Evolutionary conservation across 1,284 basidiomycete species (phyloP), one percentile per base, ranked within the genome.

Genomic region (Apiotrichum gamsii): DNA sequence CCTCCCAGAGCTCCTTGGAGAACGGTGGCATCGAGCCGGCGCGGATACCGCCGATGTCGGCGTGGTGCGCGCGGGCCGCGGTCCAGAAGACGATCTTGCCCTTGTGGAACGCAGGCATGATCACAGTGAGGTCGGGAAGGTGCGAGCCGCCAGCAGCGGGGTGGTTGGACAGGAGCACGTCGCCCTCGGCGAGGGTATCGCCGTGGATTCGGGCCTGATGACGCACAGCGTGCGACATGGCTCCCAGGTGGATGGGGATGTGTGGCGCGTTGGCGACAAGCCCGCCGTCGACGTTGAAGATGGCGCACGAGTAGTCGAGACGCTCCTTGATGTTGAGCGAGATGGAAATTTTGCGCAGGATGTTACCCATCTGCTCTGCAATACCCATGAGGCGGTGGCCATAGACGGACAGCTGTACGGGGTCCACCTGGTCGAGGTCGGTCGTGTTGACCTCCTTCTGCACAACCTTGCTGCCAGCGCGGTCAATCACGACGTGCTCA

Each of bases 201-300:
- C 60, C 62, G 29, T 58, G 61, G 31, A 62, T 52, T 1, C 57
- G 42, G 2, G 63, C 61, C 49, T 69, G 66, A 36, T 63, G 61
- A 3, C 56, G 54, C 2, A 69, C 66, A 1, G 65, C 63, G 38
- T 67, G 63, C 5, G 57, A 58, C 66, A 69, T 67, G 5, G 61
- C 60, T 16, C 66, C 66, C 5, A 69, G 56, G 46, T 69, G 66
- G 14, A 58, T 60, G 25, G 51, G 47, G 29, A 63, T 62, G 52
- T 75, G 74, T 1, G 75, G 75, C 3, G 75, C 77, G 46, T 78
- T 78, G 38, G 76, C 76, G 2, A 78, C 75, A 1, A 78, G 67
- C n/a, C 61, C 61, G 6, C 63, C 67, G 36, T 76, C 72, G 0
- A 70, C 63, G 11, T 68, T 62, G 56, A 76, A 76, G 37, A 75